These are phyloP conservation scores for Leccinum variicolor DNA, from an alignment of 768 basidiomycete genomes.

Conservation along the genomic window DNA sequence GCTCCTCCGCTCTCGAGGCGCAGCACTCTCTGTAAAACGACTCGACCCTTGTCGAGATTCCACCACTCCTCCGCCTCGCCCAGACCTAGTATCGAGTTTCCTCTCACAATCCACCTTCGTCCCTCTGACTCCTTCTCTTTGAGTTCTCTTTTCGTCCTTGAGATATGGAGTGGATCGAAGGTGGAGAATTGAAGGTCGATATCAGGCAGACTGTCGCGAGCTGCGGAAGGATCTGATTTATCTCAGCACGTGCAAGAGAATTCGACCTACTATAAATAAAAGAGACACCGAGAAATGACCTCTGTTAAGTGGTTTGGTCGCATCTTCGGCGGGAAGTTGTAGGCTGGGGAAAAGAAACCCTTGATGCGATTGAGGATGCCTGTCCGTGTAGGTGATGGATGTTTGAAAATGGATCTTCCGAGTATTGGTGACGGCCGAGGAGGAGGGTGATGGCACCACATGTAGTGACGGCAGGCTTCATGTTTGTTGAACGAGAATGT, in stretches of 20 bases:
- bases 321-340: slow-evolving; percentile 35
- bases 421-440: slow-evolving; percentile 79
- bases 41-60: slow-evolving; percentile 34
- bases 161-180: slow-evolving; percentile 58
- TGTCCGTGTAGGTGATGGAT: slow-evolving; percentile 62
- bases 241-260: too few species aligned
- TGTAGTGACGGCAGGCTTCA: too few species aligned
- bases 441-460: slow-evolving; percentile 50
- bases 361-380: slow-evolving; percentile 70
- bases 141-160: slow-evolving; percentile 76
- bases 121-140: slow-evolving; percentile 74
- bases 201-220: slow-evolving; percentile 90
- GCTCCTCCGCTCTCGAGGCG: slow-evolving; percentile 63
- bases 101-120: slow-evolving; percentile 62
- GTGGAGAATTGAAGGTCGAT: slow-evolving; percentile 75
- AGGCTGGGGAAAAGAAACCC: slow-evolving; percentile 62
- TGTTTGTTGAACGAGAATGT: too few species aligned
- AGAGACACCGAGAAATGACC: slow-evolving; percentile 61
- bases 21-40: slow-evolving; percentile 88
- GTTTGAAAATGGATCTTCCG: slow-evolving; percentile 78
- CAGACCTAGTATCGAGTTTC: slow-evolving; percentile 36
- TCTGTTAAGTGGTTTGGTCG: slow-evolving; percentile 66
- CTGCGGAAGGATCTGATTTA: slow-evolving; percentile 60
- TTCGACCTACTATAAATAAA: too few species aligned
- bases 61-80: slow-evolving; percentile 64